Evolutionary conservation across 352 stramenopile species (phyloP), one percentile per base, ranked within the genome.

Genomic region (Globisporangium middletonii): DNA sequence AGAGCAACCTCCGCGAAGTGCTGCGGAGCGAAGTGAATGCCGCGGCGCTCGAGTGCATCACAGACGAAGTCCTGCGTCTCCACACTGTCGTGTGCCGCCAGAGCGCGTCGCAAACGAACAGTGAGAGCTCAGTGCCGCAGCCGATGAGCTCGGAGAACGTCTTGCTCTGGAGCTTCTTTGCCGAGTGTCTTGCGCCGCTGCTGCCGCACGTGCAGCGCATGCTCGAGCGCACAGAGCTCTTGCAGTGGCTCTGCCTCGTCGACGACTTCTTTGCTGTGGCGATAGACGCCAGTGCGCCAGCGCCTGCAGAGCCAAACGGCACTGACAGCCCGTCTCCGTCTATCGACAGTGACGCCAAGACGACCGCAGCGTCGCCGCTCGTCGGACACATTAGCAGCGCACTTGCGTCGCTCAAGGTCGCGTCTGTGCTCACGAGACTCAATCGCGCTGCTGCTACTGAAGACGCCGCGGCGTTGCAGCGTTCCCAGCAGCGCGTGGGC

Each of bases 1-100:
- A 80, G 9, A 56, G 64, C 18, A 76, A 54, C 13, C 85, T 86
- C 48, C 64, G 59, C 1, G 68, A 82, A 13, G 70, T 70, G 28
- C 48, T 88, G 4, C 72, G 69, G 30, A 71, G 65, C 1, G 75
- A 88, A 30, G 46, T 60, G 18, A 78, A 78, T 8, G 28, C 58
- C 2, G 13, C 54, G 0, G 69, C 64, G 8, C 62, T 75, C 4
- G 49, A 48, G 19, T 50, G 64, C 3, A 19, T 76, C 12, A 8
- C 67, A 0, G 28, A 53, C 3, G 44, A 72, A 33, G 11, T 72
- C 3, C 35, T 63, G 0, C 18, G 19, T 8, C n/a, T 65, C 3
- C 71, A 79, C n/a, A 16, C 60, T 4, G 50, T 59, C 18, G 47
- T 67, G 8, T 79, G 71, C 26, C 51, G 18, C 6, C 16, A 2